These are phyloP conservation scores for Crithidia thermophila DNA, from an alignment of 208 protist species.

Conservation along the genomic window DNA sequence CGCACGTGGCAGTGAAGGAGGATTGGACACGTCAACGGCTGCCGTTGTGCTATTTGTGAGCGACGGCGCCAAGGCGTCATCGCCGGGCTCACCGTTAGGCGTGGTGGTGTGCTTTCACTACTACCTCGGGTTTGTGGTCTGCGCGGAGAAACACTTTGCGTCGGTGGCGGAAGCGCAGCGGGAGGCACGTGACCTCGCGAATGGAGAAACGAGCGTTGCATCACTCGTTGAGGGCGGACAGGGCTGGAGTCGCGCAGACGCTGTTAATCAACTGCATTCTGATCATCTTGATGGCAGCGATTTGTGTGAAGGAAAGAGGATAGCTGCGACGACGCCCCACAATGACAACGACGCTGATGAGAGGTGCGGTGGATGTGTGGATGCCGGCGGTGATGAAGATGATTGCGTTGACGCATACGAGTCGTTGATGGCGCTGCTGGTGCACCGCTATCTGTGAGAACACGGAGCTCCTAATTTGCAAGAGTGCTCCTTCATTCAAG, in stretches of 20 bases:
- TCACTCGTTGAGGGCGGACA: too few relatives aligned
- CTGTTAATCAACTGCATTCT: too few relatives aligned
- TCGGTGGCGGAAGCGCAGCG: background rate
- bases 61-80: background rate
- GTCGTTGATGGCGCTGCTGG: conserved; percentile 32
- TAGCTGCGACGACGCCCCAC: background rate
- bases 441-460: conserved; percentile 21
- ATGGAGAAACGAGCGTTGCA: background rate
- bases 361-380: background rate
- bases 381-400: background rate
- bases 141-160: conserved; percentile 15
- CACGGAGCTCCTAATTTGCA: background rate
- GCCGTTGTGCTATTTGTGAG: conserved; percentile 15
- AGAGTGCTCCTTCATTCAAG: too few relatives aligned
- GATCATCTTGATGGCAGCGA: too few relatives aligned
- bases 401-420: conserved; percentile 11
- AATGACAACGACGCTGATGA: background rate
- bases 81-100: conserved; percentile 7
- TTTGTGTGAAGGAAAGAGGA: too few relatives aligned
- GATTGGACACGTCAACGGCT: conserved; percentile 5
- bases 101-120: conserved; percentile 27
- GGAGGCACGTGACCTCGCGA: background rate
- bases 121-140: conserved; percentile 5
- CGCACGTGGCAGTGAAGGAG: background rate
- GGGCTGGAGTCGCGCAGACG: too few relatives aligned